A percentile compares a stretch with the other conserved stretches of the same genome.
phyloP scores from a whole-genome alignment of 1,284 basidiomycete species.

The Pseudozyma sp. region DNA sequence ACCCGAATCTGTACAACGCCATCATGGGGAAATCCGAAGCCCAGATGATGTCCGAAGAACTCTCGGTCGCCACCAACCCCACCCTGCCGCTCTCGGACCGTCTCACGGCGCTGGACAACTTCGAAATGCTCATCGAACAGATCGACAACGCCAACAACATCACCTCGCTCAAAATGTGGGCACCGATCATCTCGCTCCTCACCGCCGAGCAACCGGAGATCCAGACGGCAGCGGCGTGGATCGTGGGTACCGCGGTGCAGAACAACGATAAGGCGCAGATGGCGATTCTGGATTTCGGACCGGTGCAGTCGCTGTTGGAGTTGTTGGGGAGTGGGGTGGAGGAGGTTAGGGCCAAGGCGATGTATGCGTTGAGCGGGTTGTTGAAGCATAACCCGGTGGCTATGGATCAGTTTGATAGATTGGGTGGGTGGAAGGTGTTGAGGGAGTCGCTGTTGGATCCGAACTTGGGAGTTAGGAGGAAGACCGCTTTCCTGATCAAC shows the following conservation, averaged over 20 bases:
- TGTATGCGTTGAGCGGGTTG: conserved; percentile 86
- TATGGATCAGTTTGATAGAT: conserved; percentile 74
- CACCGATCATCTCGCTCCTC: conserved; percentile 79
- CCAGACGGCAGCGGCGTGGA: conserved; percentile 84
- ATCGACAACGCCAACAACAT: conserved; percentile 98
- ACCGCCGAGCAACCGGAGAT: conserved; percentile 75
- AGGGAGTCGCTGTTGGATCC: conserved; percentile 78
- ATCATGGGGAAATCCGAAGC: conserved; percentile 68
- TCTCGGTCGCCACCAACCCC: conserved; percentile 56
- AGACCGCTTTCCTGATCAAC: conserved; percentile 85
- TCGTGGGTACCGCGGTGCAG: conserved; percentile 91
- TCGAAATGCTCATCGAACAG: conserved; percentile 94
- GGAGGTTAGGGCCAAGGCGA: conserved; percentile 75
- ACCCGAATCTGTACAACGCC: conserved; percentile 61
- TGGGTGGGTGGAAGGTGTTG: conserved; percentile 80
- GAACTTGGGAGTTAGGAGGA: conserved; percentile 81
- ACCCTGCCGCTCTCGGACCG: conserved; percentile 67
- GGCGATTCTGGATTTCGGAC: conserved; percentile 75
- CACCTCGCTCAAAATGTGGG: conserved; percentile 85
- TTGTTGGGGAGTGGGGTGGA: conserved; percentile 73
- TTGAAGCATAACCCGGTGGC: conserved; percentile 84
- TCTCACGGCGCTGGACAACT: conserved; percentile 85
- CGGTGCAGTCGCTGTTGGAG: conserved; percentile 73
- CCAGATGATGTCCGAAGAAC: conserved; percentile 67
- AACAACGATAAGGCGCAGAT: conserved; percentile 91